phyloP scores from a whole-genome alignment of 2,329 filamentous ascomycete genomes.

The Phyllosticta ampelicida region DNA sequence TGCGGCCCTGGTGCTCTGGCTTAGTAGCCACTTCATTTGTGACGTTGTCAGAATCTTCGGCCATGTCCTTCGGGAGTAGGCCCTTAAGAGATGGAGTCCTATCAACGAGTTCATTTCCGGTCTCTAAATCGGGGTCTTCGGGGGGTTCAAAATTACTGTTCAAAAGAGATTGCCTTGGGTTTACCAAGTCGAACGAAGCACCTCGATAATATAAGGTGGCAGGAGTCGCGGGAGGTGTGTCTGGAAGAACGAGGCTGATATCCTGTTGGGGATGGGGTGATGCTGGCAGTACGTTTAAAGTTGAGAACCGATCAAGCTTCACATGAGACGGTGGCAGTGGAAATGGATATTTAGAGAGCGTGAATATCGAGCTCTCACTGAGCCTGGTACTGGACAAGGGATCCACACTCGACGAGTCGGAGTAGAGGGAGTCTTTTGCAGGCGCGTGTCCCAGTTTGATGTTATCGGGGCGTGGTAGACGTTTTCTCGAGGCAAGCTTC shows the following conservation, averaged over 20 bases:
- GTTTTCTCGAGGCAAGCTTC: slow-evolving; percentile 7
- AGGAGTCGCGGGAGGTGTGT: slow-evolving; percentile 27
- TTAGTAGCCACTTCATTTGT: neutral
- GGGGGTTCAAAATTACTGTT: slow-evolving; percentile 28
- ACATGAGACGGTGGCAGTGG: slow-evolving; percentile 14
- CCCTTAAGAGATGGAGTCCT: slow-evolving; percentile 18
- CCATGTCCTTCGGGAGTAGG: slow-evolving; percentile 15
- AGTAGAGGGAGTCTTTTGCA: slow-evolving; percentile 11
- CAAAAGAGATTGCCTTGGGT: slow-evolving; percentile 27
- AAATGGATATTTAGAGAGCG: slow-evolving; percentile 25
- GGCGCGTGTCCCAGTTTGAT: neutral
- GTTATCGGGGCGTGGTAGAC: slow-evolving; percentile 7
- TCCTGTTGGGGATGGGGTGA: neutral
- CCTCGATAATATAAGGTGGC: slow-evolving; percentile 29
- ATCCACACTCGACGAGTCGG: slow-evolving; percentile 16
- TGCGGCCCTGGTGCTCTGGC: neutral
- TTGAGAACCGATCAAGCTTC: neutral
- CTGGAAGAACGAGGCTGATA: slow-evolving; percentile 16
- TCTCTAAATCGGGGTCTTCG: slow-evolving; percentile 23
- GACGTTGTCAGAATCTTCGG: slow-evolving; percentile 10
- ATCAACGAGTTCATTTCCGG: slow-evolving; percentile 20
- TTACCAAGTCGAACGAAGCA: slow-evolving; percentile 29
- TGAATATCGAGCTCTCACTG: slow-evolving; percentile 20
- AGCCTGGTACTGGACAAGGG: slow-evolving; percentile 15
- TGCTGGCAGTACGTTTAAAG: neutral